Evolutionary conservation across 2,329 filamentous ascomycete species (phyloP), one percentile per base, ranked within the genome.

Genomic region (Fusarium redolens): DNA sequence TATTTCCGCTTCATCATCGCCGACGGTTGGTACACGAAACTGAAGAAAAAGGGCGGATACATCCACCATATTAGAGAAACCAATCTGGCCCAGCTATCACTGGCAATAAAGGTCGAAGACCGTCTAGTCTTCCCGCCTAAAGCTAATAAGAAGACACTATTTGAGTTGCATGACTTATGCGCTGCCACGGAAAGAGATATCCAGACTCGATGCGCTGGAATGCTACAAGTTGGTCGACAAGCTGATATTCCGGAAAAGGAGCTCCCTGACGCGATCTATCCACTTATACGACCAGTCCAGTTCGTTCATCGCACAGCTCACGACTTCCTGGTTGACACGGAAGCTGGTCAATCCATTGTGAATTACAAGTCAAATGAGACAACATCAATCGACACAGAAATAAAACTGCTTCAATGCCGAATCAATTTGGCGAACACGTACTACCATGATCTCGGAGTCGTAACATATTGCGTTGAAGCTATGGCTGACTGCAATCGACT

Each of bases 401-500:
- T 30, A 0, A 54, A 41, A 8, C 0, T 45, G 0, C 9, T 45
- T 0, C 30, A 31, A 14, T 41, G 47, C 7, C 4, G 10, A 0
- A 15, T 65, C 0, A n/a, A 18, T 14, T 4, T 65, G 0, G 7
- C 4, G 1, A 30, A 3, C 3, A 2, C 12, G 2, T 65, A 40
- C 2, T 8, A 18, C 1, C 11, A 3, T 31, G 7, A 33, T 8
- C 0, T 33, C 2, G 1, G 1, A 3, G 5, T 7, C 33, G 11
- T 4, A 2, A 25, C 30, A 1, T 2, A 0, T 5, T n/a, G 5
- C 3, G 0, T 0, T 8, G 0, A 1, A 0, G 4, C 3, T 12
- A 0, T 59, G 2, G 0, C 0, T 0, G 0, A 5, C 1, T 61
- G 30, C 1, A 2, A 11, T 2, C 0, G 6, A 17, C 7, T 65